Percentiles rank a stretch among this genome's conserved stretches.
These are phyloP conservation scores for Phialophora tarda DNA, from an alignment of 2,329 filamentous ascomycete species.

Conservation along the genomic window DNA sequence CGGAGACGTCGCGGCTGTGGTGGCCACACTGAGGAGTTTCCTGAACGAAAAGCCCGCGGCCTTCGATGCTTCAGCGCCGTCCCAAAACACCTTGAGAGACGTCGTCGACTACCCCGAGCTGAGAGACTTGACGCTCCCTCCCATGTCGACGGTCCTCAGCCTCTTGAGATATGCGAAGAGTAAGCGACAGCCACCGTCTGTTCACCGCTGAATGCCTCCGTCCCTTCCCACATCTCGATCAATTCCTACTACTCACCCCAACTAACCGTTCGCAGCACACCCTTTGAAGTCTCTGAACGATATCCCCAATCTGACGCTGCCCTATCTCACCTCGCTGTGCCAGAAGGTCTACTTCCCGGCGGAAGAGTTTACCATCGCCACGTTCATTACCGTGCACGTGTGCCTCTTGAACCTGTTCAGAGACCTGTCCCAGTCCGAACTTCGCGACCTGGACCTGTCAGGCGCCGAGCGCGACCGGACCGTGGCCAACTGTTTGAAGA, in stretches of 20 bases:
- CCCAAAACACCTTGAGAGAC: constrained; percentile 14
- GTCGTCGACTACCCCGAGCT: constrained; percentile 24
- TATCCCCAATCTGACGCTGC: constrained; percentile 40
- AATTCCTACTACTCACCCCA: neutral
- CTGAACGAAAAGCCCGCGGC: constrained; percentile 16
- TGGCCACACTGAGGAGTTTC: constrained; percentile 25
- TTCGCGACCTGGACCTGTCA: constrained; percentile 34
- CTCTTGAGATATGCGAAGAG: constrained; percentile 27
- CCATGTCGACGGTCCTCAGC: constrained; percentile 25
- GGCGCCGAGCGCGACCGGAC: constrained; percentile 43
- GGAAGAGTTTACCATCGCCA: constrained; percentile 49
- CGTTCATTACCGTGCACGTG: constrained; percentile 50
- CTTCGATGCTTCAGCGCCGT: neutral
- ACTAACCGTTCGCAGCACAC: constrained; percentile 18
- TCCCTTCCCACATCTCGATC: neutral
- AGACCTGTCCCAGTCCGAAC: constrained; percentile 23
- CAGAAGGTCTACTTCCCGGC: constrained; percentile 52
- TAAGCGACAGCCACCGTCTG: constrained; percentile 2
- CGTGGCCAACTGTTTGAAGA: constrained; percentile 48
- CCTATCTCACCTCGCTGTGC: constrained; percentile 48
- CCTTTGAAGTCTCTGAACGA: constrained; percentile 33
- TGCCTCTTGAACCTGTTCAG: constrained; percentile 48
- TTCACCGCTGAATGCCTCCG: too few species aligned
- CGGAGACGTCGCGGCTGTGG: constrained; percentile 23
- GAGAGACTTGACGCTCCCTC: constrained; percentile 22